These are phyloP conservation scores for Paecilomyces fulvus DNA, from an alignment of 2,329 filamentous ascomycete species.

Conservation along the genomic window DNA sequence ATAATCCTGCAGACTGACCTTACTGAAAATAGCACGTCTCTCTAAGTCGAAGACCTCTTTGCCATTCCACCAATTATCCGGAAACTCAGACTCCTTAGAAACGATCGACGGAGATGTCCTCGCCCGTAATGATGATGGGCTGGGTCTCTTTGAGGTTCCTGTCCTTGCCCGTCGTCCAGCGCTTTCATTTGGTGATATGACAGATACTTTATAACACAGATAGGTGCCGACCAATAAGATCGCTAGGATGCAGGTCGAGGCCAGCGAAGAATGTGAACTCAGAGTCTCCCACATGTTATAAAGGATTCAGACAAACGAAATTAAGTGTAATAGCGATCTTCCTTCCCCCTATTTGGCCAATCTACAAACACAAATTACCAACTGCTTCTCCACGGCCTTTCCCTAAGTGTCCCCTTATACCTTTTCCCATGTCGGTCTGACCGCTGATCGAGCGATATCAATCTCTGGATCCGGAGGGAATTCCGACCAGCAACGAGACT, in stretches of 20 bases:
- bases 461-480: background rate
- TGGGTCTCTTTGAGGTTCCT: background rate
- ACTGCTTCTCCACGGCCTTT: background rate
- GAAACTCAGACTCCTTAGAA: constrained; percentile 34
- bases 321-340: background rate
- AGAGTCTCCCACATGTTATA: background rate
- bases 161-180: background rate
- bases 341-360: background rate
- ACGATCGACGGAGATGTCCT: constrained; percentile 12
- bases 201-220: background rate
- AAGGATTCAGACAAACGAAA: background rate
- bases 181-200: background rate
- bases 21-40: constrained; percentile 42
- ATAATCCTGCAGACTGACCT: constrained; percentile 21
- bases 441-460: background rate
- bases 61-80: constrained; percentile 30
- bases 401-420: background rate
- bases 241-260: background rate
- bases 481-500: background rate
- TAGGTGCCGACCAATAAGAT: background rate
- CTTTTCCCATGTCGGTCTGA: background rate
- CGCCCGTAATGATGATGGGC: background rate
- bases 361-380: background rate
- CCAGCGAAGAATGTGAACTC: background rate
- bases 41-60: constrained; percentile 40